Evolutionary conservation across 2,329 filamentous ascomycete genomes (phyloP), one percentile per base, ranked within the genome.

Genomic region (Neofusicoccum ribis): DNA sequence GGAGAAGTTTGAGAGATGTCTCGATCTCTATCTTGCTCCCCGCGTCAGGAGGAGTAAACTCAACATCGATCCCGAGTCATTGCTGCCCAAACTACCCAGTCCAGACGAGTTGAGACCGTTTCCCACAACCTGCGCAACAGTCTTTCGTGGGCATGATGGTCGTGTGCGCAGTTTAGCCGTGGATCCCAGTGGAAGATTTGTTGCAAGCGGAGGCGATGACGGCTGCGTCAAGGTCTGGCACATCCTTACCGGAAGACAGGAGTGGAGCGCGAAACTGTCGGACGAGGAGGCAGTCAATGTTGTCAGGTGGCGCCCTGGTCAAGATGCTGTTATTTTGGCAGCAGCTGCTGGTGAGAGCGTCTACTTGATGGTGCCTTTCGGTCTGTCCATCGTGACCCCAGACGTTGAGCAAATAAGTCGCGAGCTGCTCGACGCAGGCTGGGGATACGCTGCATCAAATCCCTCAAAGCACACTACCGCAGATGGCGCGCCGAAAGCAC

Each of bases 71-170:
- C 95, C 95, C 3, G 91, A 91, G 77, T 96, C 92, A 43, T 83
- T 99, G 59, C 85, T 99, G 41, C 94, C 95, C 12, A 97, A 97
- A 77, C 84, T 99, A 7, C 95, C 96, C 7, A 91, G 91, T 66
- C 94, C 95, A 0, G 92, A 97, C 72, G 94, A 99, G 73, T 84
- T 99, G 65, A 92, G 92, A 73, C 95, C 95, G 1, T 99, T 98
- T 84, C 95, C 95, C 14, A 97, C 93, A 0, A 88, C 92, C 8
- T 94, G 91, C 71, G 91, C 93, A 50, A 92, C 92, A 5, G 85
- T 96, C 12, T 98, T 95, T 83, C 84, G 88, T 68, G 94, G 94
- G 11, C 95, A 99, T 73, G 88, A 92, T 68, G 94, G 94, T 15
- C 88, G 93, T 63, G 93, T 99, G 41, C 88, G 95, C 59, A 91